Percentiles rank a stretch among this genome's conserved stretches.
phyloP scores from a whole-genome alignment of 345 rosid genomes.

The Eucalyptus microcorys region DNA sequence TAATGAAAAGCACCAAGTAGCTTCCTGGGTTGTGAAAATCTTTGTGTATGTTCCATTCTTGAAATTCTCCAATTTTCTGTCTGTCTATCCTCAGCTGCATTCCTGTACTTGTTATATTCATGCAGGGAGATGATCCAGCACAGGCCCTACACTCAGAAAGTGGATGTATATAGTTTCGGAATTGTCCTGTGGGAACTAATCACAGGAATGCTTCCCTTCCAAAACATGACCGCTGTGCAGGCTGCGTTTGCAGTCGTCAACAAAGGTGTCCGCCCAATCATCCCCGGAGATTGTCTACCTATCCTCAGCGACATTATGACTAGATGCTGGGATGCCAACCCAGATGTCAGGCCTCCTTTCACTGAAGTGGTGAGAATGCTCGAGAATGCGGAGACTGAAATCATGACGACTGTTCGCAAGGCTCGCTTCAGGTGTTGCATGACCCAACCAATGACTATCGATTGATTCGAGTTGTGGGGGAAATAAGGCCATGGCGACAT shows the following conservation, averaged over 20 bases:
- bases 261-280: constrained; percentile 21
- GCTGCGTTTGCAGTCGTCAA: constrained; percentile 36
- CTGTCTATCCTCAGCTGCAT: background rate
- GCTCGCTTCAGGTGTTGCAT: constrained; percentile 39
- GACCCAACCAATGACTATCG: constrained; percentile 22
- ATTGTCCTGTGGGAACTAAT: constrained; percentile 39
- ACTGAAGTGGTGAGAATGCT: constrained; percentile 21
- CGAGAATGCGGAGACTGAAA: constrained; percentile 17
- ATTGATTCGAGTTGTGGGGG: background rate
- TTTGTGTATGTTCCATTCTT: background rate
- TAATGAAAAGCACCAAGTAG: background rate
- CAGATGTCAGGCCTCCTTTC: constrained; percentile 25
- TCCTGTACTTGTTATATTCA: background rate
- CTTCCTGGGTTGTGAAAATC: background rate
- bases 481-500: background rate
- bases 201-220: constrained; percentile 26
- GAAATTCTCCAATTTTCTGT: background rate
- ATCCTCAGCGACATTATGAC: constrained; percentile 23
- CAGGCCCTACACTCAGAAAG: constrained; percentile 31
- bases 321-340: constrained; percentile 28
- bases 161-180: constrained; percentile 38
- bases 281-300: constrained; percentile 19
- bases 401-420: constrained; percentile 24
- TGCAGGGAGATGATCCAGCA: constrained; percentile 38
- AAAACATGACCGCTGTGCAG: constrained; percentile 35